Conservation (phyloP, 2,329 filamentous ascomycete species). For the Pseudogymnoascus destructans region DNA sequence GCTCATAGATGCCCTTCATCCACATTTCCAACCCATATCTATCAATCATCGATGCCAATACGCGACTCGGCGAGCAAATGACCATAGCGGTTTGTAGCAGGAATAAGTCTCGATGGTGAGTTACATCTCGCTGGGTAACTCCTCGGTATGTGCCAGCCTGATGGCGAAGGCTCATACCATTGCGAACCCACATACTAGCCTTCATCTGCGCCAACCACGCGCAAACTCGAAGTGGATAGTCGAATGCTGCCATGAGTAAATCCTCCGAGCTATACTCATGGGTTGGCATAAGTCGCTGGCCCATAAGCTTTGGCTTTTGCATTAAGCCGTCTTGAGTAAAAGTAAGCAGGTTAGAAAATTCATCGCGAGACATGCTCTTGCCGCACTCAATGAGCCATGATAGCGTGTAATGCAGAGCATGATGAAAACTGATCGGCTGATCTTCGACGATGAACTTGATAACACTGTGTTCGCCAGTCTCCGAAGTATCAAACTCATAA, state of each 20-base stretch:
- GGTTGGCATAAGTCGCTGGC: constrained; percentile 39
- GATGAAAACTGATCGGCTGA: constrained; percentile 91
- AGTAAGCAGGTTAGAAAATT: constrained; percentile 54
- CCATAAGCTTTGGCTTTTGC: constrained; percentile 49
- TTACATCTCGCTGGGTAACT: constrained; percentile 78
- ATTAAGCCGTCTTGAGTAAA: constrained; percentile 61
- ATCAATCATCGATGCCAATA: constrained; percentile 81
- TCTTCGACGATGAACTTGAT: constrained; percentile 82
- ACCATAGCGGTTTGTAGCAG: constrained; percentile 84
- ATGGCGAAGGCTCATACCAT: constrained; percentile 88
- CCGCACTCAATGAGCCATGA: constrained; percentile 93
- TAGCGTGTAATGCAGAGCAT: constrained; percentile 87
- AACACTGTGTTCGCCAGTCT: constrained; percentile 42
- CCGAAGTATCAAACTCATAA: constrained; percentile 62
- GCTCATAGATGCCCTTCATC: constrained; percentile 71
- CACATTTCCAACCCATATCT: constrained; percentile 80
- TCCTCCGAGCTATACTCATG: constrained; percentile 55
- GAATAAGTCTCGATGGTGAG: constrained; percentile 89
- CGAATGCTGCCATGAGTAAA: constrained; percentile 75
- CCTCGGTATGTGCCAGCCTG: constrained; percentile 90
- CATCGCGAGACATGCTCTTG: constrained; percentile 55
- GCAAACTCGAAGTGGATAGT: constrained; percentile 84
- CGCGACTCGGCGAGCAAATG: constrained; percentile 66
- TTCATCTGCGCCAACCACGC: constrained; percentile 98
- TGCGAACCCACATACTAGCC: constrained; percentile 95